These are phyloP conservation scores for Fusarium euwallaceae DNA, from an alignment of 2,329 filamentous ascomycete genomes.

Conservation along the genomic window DNA sequence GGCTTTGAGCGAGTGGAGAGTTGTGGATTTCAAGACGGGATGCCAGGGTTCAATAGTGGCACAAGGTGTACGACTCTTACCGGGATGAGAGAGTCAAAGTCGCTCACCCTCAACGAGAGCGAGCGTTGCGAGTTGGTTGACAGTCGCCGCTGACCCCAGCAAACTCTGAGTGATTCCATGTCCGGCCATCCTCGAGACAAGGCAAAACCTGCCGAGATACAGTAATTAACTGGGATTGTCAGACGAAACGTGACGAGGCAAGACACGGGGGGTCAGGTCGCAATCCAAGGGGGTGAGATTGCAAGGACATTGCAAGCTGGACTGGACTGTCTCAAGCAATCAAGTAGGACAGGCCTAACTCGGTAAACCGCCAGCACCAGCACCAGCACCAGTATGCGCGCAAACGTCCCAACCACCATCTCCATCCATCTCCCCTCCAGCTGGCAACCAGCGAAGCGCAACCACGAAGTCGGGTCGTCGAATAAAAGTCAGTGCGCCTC, in stretches of 20 bases:
- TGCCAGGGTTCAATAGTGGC: constrained; percentile 40
- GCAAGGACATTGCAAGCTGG: constrained; percentile 36
- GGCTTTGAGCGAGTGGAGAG: constrained; percentile 34
- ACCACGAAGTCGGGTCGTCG: constrained; percentile 26
- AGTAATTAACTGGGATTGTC: constrained; percentile 18
- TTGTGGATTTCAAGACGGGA: constrained; percentile 29
- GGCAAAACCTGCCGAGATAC: constrained; percentile 9
- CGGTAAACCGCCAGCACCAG: constrained; percentile 20
- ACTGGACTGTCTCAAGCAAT: constrained; percentile 34
- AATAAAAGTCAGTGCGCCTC: constrained; percentile 31
- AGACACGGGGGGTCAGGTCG: constrained; percentile 14
- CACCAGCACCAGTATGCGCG: background rate
- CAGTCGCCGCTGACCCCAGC: constrained; percentile 12
- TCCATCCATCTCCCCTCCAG: background rate
- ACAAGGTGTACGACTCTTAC: constrained; percentile 16
- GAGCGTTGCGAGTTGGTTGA: constrained; percentile 10
- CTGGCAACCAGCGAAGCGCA: constrained; percentile 11
- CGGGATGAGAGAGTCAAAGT: constrained; percentile 20
- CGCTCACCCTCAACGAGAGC: constrained; percentile 6
- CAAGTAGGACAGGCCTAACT: constrained; percentile 19
- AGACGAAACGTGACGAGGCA: constrained; percentile 27
- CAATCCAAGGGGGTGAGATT: constrained; percentile 28
- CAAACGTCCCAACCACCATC: constrained; percentile 28
- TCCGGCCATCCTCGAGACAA: constrained; percentile 11
- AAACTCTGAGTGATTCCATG: constrained; percentile 11